A percentile compares a stretch with the other conserved stretches of the same genome.
Evolutionary conservation across 2,329 filamentous ascomycete species (phyloP).

Genomic region (Ilyonectria robusta): DNA sequence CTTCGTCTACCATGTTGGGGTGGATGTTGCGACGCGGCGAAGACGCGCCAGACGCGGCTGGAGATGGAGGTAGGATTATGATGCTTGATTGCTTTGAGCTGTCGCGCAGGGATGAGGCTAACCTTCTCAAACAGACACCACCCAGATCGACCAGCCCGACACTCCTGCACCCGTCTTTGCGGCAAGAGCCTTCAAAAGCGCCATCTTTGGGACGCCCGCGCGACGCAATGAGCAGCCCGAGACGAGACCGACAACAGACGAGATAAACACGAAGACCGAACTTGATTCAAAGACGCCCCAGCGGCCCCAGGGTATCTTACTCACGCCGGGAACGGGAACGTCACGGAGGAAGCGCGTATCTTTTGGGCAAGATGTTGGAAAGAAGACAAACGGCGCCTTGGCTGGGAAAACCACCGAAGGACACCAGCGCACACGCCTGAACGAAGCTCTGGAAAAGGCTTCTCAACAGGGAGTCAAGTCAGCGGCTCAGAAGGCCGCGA

Average conservation of each 20-base stretch:
- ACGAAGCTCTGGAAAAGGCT: constrained; percentile 60
- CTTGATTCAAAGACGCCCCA: constrained; percentile 60
- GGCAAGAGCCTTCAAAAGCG: constrained; percentile 74
- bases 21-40: constrained; percentile 69
- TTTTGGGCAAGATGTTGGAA: constrained; percentile 70
- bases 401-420: constrained; percentile 45
- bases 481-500: constrained; percentile 17
- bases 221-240: constrained; percentile 53
- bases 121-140: constrained; percentile 52
- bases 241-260: constrained; percentile 41
- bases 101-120: constrained; percentile 6
- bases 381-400: constrained; percentile 57
- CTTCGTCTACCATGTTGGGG: constrained; percentile 64
- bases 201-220: constrained; percentile 73
- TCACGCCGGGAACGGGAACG: constrained; percentile 75
- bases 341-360: constrained; percentile 75
- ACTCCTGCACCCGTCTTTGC: constrained; percentile 78
- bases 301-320: constrained; percentile 71
- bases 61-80: constrained; percentile 49
- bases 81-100: neutral
- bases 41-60: constrained; percentile 53
- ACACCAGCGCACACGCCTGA: constrained; percentile 59
- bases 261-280: constrained; percentile 41
- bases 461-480: constrained; percentile 32
- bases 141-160: constrained; percentile 71